Evolutionary conservation across 441 rosid species (phyloP).

Genomic region (Erysimum pusillum): DNA sequence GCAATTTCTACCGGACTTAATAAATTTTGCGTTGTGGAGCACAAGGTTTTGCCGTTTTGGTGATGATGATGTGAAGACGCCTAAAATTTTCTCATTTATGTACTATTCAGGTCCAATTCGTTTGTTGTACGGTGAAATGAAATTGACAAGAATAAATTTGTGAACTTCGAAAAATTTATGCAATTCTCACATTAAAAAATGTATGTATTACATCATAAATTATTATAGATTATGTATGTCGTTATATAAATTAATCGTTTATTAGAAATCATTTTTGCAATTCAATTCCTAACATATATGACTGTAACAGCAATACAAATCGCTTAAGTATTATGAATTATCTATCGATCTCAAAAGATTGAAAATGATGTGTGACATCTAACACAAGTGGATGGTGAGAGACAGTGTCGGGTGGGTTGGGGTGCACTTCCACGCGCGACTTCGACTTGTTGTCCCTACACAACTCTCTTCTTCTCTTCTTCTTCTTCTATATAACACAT

Average conservation of each 20-base stretch:
- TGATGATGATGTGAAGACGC: not conserved
- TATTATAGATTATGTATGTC: too few relatives aligned
- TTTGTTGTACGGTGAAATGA: not conserved
- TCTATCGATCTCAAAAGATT: conserved; percentile 25
- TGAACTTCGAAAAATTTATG: not conserved
- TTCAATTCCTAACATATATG: not conserved
- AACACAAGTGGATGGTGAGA: conserved; percentile 45
- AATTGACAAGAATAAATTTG: not conserved
- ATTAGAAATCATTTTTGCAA: not conserved
- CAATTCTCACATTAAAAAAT: not conserved
- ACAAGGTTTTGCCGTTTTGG: not conserved
- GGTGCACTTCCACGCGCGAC: conserved; percentile 48
- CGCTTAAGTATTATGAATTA: not conserved
- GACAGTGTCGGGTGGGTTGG: conserved; percentile 47
- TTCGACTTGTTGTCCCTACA: conserved; percentile 45
- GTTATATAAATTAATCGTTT: not conserved
- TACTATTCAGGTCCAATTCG: not conserved
- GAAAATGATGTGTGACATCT: conserved; percentile 41
- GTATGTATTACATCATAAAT: too few relatives aligned
- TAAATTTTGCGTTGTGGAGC: not conserved
- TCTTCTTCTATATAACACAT: conserved; percentile 34
- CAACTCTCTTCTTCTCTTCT: conserved; percentile 24
- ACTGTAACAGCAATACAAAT: conserved; percentile 17
- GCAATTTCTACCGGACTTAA: not conserved
- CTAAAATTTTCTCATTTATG: not conserved